Conservation (phyloP, 2,329 filamentous ascomycete species). For the Anthostomella pinea region DNA sequence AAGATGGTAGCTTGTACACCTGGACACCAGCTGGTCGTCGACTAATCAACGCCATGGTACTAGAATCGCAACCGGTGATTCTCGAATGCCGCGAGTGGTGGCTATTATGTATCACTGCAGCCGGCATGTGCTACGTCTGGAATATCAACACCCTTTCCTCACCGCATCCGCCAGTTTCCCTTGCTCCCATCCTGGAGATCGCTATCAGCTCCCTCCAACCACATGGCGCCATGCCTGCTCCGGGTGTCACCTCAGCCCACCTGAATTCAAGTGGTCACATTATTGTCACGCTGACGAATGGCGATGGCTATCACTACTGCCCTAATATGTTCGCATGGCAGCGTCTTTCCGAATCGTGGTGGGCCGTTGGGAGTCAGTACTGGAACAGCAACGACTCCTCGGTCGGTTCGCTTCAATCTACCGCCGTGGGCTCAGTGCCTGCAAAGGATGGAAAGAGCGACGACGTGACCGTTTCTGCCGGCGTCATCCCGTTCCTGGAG, state of each 20-base stretch:
- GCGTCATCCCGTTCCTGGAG: conserved; percentile 90
- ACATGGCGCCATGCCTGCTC: conserved; percentile 71
- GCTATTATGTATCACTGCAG: conserved; percentile 84
- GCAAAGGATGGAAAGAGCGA: conserved; percentile 44
- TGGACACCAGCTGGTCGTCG: conserved; percentile 92
- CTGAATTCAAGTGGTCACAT: conserved; percentile 85
- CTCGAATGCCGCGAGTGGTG: conserved; percentile 87
- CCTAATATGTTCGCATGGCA: conserved; percentile 88
- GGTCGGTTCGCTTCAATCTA: conserved; percentile 74
- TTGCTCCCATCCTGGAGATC: conserved; percentile 85
- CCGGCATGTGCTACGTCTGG: conserved; percentile 91
- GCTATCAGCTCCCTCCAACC: conserved; percentile 75
- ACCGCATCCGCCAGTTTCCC: conserved; percentile 83
- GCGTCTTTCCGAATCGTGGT: conserved; percentile 94
- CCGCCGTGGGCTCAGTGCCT: conserved; percentile 58
- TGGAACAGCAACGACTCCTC: conserved; percentile 98
- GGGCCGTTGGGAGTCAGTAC: conserved; percentile 96
- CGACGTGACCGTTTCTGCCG: conserved; percentile 70
- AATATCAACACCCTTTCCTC: conserved; percentile 80
- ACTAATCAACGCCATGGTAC: conserved; percentile 76
- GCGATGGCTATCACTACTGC: conserved; percentile 90
- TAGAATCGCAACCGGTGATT: conserved; percentile 92
- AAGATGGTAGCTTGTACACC: conserved; percentile 84
- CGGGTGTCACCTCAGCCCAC: conserved; percentile 85
- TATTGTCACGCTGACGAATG: conserved; percentile 88